These are phyloP conservation scores for Leccinum imitatum DNA, from an alignment of 768 basidiomycete species.

Conservation along the genomic window DNA sequence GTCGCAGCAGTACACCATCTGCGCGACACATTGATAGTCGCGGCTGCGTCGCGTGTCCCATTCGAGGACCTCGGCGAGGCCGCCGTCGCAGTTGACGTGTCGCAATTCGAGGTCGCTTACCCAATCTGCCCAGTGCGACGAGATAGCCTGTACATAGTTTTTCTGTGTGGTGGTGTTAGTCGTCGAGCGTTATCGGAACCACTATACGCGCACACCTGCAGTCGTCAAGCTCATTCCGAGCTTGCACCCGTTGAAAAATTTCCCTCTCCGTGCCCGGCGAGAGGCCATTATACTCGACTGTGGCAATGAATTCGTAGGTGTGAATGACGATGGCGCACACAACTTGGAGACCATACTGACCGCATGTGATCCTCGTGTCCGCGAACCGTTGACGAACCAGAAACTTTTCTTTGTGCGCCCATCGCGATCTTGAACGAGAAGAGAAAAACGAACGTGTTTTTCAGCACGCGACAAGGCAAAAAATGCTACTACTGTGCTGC, in stretches of 20 bases:
- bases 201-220: conserved; percentile 47
- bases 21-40: conserved; percentile 33
- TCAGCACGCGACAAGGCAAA: no score
- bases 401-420: conserved; percentile 56
- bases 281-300: conserved; percentile 65
- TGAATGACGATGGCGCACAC: background rate
- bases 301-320: conserved; percentile 24
- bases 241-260: conserved; percentile 78
- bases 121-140: conserved; percentile 70
- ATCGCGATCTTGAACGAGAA: no score
- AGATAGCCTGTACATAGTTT: conserved; percentile 71
- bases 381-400: conserved; percentile 65
- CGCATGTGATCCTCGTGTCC: conserved; percentile 73
- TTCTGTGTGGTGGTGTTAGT: conserved; percentile 44
- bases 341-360: conserved; percentile 38
- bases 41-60: no score
- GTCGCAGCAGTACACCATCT: conserved; percentile 67
- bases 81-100: no score
- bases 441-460: no score
- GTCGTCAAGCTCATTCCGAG: conserved; percentile 72
- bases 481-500: no score
- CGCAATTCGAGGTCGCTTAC: conserved; percentile 51
- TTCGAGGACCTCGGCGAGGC: no score
- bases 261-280: conserved; percentile 64
- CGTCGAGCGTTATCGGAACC: background rate